Conservation (phyloP, 768 basidiomycete genomes). For the Galerina marginata region DNA sequence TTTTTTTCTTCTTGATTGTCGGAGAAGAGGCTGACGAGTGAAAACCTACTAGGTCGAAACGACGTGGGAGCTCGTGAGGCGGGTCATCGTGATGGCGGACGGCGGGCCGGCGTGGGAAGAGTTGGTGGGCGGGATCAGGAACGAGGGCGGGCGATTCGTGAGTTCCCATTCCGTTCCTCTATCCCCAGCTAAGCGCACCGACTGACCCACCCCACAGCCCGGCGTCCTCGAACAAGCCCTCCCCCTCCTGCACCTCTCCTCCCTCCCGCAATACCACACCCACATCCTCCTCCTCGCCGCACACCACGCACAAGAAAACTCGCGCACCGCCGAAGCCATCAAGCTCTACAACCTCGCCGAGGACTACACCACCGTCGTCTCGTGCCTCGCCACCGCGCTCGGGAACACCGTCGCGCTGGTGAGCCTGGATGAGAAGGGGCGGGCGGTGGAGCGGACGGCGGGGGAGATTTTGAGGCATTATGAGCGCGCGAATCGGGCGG, state of each 20-base stretch:
- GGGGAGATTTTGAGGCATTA: slow-evolving; percentile 81
- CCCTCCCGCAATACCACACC: slow-evolving; percentile 72
- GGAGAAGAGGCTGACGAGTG: no score
- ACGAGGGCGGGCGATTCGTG: slow-evolving; percentile 90
- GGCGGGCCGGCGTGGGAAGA: slow-evolving; percentile 88
- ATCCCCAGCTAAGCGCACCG: no score
- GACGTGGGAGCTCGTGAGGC: slow-evolving; percentile 80
- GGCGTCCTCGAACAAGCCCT: slow-evolving; percentile 89
- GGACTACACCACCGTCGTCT: slow-evolving; percentile 86
- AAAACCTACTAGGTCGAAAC: slow-evolving; percentile 53
- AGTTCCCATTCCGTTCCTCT: slow-evolving; percentile 47
- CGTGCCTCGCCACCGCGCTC: slow-evolving; percentile 85
- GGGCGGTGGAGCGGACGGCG: slow-evolving; percentile 74
- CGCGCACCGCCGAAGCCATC: slow-evolving; percentile 88
- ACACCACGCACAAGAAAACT: slow-evolving; percentile 79
- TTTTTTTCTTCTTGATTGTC: no score
- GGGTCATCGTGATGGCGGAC: slow-evolving; percentile 81
- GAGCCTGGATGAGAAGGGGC: slow-evolving; percentile 63
- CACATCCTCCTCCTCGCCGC: slow-evolving; percentile 87
- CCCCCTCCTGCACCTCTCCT: slow-evolving; percentile 72
- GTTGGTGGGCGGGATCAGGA: slow-evolving; percentile 89
- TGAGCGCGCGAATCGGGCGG: slow-evolving; percentile 74
- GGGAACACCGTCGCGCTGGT: slow-evolving; percentile 82
- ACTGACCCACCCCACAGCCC: slow-evolving; percentile 48
- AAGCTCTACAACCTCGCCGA: slow-evolving; percentile 95